Conservation (phyloP, 352 stramenopile genomes). For the Thalassiosira sp. region DNA sequence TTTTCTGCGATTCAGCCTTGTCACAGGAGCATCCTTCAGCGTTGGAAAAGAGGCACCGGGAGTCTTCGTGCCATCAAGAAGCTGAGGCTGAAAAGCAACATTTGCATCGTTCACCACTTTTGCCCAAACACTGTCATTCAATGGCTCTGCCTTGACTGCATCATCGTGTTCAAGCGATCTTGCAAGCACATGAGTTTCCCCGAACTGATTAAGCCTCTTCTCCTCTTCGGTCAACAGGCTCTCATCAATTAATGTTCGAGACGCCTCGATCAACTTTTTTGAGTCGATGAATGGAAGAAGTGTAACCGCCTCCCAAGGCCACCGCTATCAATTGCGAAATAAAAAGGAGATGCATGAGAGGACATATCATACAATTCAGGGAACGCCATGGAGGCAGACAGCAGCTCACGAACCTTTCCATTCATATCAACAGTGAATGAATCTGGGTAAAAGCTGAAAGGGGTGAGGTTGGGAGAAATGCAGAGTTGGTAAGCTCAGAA, state of each 20-base stretch:
- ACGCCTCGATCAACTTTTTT: constrained; percentile 62
- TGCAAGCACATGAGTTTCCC: constrained; percentile 55
- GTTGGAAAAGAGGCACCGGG: constrained; percentile 65
- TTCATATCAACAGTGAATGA: constrained; percentile 90
- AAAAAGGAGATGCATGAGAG: too few relatives aligned
- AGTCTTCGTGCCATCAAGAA: constrained; percentile 45
- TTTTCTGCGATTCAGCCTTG: constrained; percentile 58
- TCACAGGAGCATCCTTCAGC: constrained; percentile 64
- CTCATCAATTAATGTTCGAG: constrained; percentile 71
- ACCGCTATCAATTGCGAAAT: too few relatives aligned
- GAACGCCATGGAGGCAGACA: too few relatives aligned
- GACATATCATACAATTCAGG: too few relatives aligned
- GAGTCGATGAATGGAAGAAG: constrained; percentile 99
- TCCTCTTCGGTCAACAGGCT: constrained; percentile 65
- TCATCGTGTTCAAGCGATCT: constrained; percentile 36
- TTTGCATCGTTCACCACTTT: constrained; percentile 40
- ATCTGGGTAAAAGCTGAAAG: constrained; percentile 85
- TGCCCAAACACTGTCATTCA: constrained; percentile 43
- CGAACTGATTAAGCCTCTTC: constrained; percentile 61
- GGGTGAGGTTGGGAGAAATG: background rate
- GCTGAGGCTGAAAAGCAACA: constrained; percentile 62
- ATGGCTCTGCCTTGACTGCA: constrained; percentile 30
- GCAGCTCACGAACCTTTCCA: too few relatives aligned
- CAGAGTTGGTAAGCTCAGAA: constrained; percentile 1
- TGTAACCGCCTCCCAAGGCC: constrained; percentile 97